A percentile compares a stretch with the other conserved stretches of the same genome.
phyloP scores from a whole-genome alignment of 1,284 basidiomycete species.

The Termitomyces sp. region DNA sequence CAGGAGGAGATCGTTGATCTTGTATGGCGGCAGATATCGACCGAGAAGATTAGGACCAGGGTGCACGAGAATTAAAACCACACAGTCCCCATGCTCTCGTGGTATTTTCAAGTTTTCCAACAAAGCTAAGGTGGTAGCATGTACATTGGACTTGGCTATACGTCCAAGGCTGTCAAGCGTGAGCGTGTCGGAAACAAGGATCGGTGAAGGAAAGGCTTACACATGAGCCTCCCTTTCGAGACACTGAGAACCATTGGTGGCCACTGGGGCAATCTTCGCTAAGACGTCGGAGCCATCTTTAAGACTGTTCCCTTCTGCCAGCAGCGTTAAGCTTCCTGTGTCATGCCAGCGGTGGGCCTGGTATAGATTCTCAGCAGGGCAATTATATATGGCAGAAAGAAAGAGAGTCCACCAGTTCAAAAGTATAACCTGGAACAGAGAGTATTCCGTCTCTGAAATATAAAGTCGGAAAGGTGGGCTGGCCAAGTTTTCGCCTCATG shows the following conservation, averaged over 20 bases:
- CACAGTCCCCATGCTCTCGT: slow-evolving; percentile 55
- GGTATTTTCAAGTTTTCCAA: slow-evolving; percentile 64
- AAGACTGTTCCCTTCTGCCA: slow-evolving; percentile 62
- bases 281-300: slow-evolving; percentile 64
- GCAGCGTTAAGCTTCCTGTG: slow-evolving; percentile 61
- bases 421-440: slow-evolving; percentile 62
- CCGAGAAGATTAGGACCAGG: slow-evolving; percentile 64
- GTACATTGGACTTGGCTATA: slow-evolving; percentile 46
- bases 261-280: slow-evolving; percentile 66
- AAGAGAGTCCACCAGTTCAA: slow-evolving; percentile 47
- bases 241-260: slow-evolving; percentile 66
- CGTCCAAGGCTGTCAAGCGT: slow-evolving; percentile 42
- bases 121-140: slow-evolving; percentile 48
- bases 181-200: slow-evolving; percentile 1
- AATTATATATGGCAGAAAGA: neutral
- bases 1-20: slow-evolving; percentile 62
- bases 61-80: slow-evolving; percentile 59
- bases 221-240: slow-evolving; percentile 68
- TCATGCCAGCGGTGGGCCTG: slow-evolving; percentile 64
- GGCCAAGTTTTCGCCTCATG: slow-evolving; percentile 43
- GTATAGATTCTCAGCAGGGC: slow-evolving; percentile 3
- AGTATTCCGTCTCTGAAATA: slow-evolving; percentile 52
- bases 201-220: slow-evolving; percentile 26
- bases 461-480: slow-evolving; percentile 39
- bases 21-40: slow-evolving; percentile 60